Base-by-base conservation (phyloP, 2,329 filamentous ascomycete species). In the Colletotrichum simmondsii region DNA sequence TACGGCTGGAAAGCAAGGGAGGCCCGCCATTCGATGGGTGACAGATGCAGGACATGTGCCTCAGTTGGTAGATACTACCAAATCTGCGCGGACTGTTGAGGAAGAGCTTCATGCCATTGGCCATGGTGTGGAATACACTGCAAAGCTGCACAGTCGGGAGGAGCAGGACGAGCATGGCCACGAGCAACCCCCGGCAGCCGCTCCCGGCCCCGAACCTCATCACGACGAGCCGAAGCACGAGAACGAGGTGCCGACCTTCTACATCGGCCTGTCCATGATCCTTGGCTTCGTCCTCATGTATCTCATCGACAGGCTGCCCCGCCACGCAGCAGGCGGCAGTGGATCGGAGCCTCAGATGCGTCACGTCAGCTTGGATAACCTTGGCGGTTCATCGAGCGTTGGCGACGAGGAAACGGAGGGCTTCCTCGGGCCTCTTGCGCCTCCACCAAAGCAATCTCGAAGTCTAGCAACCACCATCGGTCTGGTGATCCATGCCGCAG, bases 201-300 rank as follows among this genome's bases (percentile, higher is more conserved):
- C 42, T 75, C 82, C 72, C 3, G 73, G 37, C 71, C 71, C 75
- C 24, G 73, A 76, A 6, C 28, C 67, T 4, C 69, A 72, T 7
- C 80, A 85, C 60, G 76, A 81, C 54, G 82, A 87, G 32, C 79
- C 84, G 26, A 76, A 79, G 10, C 77, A 81, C 58, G 19, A 49
- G 6, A 57, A 72, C 10, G 84, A 86, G 57, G 82, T 90, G 86
- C 89, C 95, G 81, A 87, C 89, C 0, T 91, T 92, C 75, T 97
- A 94, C 83, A 93, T 99, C 71, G 97, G 97, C 5, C 87, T 98
- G 66, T 94, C 95, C 2, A 86, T 99, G 64, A 91, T 97, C 68
- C 85, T 94, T 19, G 97, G 97, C 14, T 99, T 98, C 82, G 91
- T 98, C 70, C 89, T 98, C 75, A 99, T 99, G 97, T 98, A 98